Evolutionary conservation across 1,139 yeast genomes (phyloP).

Genomic region (Barnettozyma hawaiiensis): DNA sequence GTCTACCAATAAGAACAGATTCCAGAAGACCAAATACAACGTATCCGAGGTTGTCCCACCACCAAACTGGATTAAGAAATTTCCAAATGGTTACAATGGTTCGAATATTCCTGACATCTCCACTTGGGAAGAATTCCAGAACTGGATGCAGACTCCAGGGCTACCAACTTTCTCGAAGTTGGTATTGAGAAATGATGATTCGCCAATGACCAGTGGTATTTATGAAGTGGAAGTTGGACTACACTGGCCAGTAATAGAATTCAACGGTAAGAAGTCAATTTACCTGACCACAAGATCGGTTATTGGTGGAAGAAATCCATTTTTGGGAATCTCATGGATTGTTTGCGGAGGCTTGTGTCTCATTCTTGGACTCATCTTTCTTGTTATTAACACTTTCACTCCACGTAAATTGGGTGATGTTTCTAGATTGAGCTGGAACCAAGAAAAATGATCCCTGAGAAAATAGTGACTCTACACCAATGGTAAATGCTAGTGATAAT

Average conservation of each 20-base stretch:
- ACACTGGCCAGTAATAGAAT: slow-evolving; percentile 83
- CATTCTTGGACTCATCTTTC: slow-evolving; percentile 19
- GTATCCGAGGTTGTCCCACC: slow-evolving; percentile 83
- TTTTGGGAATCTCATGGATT: slow-evolving; percentile 84
- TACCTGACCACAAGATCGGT: slow-evolving; percentile 81
- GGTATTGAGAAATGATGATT: slow-evolving; percentile 72
- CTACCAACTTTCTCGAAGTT: slow-evolving; percentile 80
- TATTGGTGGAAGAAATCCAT: slow-evolving; percentile 85
- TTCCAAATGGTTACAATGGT: slow-evolving; percentile 85
- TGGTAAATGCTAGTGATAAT: too few relatives aligned
- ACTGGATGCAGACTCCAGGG: slow-evolving; percentile 97
- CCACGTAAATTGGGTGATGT: slow-evolving; percentile 26
- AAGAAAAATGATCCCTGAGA: slow-evolving; percentile 9
- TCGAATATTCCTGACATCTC: slow-evolving; percentile 79
- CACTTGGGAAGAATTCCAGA: slow-evolving; percentile 79
- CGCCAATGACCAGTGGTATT: slow-evolving; percentile 53
- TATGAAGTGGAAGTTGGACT: slow-evolving; percentile 71
- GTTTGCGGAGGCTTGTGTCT: slow-evolving; percentile 81
- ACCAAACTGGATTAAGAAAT: slow-evolving; percentile 83
- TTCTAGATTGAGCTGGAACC: slow-evolving; percentile 25
- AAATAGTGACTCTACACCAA: too few relatives aligned
- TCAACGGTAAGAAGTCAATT: slow-evolving; percentile 75
- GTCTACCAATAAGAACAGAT: slow-evolving; percentile 73
- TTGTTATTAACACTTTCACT: slow-evolving; percentile 19
- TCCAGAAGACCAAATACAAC: slow-evolving; percentile 70